Evolutionary conservation across 192 early-diverging fungal genomes (phyloP).

Genomic region (Coemansia sp.): DNA sequence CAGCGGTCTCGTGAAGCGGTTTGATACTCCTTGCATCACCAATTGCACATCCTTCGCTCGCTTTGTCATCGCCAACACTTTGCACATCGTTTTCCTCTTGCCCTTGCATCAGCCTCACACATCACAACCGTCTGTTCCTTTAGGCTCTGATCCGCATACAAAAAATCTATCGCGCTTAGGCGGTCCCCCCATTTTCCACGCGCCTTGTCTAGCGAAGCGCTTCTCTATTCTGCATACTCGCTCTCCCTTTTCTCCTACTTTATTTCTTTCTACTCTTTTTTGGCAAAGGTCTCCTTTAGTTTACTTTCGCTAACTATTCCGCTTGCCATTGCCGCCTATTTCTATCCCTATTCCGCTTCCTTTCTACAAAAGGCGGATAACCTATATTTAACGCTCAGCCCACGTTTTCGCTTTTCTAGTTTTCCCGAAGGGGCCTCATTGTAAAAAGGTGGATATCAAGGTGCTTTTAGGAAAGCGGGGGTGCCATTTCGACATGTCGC

Average conservation of each 20-base stretch:
- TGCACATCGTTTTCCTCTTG: not conserved
- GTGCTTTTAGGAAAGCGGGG: conserved; percentile 22
- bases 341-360: not conserved
- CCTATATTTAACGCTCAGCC: conserved; percentile 6
- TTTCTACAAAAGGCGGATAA: conserved; percentile 1
- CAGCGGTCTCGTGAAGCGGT: not conserved
- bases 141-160: conserved; percentile 7
- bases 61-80: not conserved
- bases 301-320: not conserved
- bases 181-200: conserved; percentile 1
- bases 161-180: conserved; percentile 1
- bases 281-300: not conserved
- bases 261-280: conserved; percentile 1
- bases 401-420: not conserved
- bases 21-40: not conserved
- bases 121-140: not conserved
- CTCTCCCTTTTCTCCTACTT: not conserved
- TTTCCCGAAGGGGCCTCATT: not conserved
- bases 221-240: conserved; percentile 1
- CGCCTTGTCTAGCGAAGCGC: not conserved
- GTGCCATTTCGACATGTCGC: conserved; percentile 1
- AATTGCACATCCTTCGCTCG: not conserved
- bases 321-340: not conserved
- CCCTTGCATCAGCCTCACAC: conserved; percentile 5
- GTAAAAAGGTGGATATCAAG: conserved; percentile 46